Evolutionary conservation across 225 moss, liverwort and hornwort genomes (phyloP).

Genomic region (Pseudoscleropodium purum): DNA sequence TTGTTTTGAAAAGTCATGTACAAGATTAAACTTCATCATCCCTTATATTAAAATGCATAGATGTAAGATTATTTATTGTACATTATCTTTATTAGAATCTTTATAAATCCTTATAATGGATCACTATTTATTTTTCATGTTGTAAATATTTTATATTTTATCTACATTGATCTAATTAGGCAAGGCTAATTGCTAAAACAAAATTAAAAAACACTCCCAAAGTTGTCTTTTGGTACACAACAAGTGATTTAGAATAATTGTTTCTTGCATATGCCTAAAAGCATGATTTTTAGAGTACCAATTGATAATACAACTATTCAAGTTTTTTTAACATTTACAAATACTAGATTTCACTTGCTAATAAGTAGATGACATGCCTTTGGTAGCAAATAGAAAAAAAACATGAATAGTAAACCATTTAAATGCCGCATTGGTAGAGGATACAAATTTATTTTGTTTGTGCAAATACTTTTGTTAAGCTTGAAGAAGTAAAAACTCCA

Average conservation of each 20-base stretch:
- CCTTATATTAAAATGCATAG: background rate
- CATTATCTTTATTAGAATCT: background rate
- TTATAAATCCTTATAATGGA: background rate
- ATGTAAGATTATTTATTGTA: background rate
- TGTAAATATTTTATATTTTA: background rate
- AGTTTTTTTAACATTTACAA: background rate
- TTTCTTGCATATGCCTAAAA: background rate
- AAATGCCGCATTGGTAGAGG: background rate
- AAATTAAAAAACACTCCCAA: background rate
- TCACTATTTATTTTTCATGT: background rate
- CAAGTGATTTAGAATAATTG: background rate
- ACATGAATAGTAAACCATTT: background rate
- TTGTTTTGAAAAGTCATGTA: background rate
- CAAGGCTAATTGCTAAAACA: background rate
- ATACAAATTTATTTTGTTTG: background rate
- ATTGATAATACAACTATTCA: fast-evolving
- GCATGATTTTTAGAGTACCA: fast-evolving
- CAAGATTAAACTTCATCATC: background rate
- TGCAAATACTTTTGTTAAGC: background rate
- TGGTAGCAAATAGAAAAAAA: background rate
- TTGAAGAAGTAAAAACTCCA: no score
- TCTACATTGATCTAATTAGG: background rate
- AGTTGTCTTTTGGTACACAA: background rate
- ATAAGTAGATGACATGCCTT: background rate
- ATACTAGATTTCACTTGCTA: background rate